Evolutionary conservation across 164 flowering plant species (phyloP).

Genomic region (Aristolochia fimbriata): DNA sequence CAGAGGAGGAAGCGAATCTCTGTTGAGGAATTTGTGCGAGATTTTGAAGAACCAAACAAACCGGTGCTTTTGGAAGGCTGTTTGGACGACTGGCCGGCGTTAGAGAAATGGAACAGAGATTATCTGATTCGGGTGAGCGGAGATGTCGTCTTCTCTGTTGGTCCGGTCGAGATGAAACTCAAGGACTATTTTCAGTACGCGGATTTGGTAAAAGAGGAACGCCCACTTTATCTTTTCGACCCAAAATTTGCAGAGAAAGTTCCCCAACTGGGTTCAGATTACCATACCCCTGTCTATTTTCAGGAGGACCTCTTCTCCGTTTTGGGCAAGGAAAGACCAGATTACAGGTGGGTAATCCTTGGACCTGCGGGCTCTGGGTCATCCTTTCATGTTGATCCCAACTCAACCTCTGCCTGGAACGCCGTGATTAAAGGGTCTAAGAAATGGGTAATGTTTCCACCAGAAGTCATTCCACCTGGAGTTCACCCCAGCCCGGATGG

Average conservation of each 20-base stretch:
- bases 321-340: conserved; percentile 87
- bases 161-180: conserved; percentile 87
- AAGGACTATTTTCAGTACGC: conserved; percentile 67
- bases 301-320: conserved; percentile 80
- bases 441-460: conserved; percentile 95
- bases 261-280: conserved; percentile 60
- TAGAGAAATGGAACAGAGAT: conserved; percentile 69
- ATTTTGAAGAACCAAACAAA: conserved; percentile 83
- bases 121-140: conserved; percentile 53
- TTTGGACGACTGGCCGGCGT: conserved; percentile 75
- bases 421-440: conserved; percentile 89
- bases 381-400: conserved; percentile 90
- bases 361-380: conserved; percentile 92
- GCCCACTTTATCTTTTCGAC: conserved; percentile 91
- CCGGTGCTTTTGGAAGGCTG: conserved; percentile 91
- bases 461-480: conserved; percentile 90
- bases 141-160: conserved; percentile 59
- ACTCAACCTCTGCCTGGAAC: conserved; percentile 99
- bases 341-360: conserved; percentile 87
- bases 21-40: conserved; percentile 59
- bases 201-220: conserved; percentile 72
- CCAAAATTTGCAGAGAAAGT: conserved; percentile 87
- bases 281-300: conserved; percentile 77
- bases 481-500: conserved; percentile 98
- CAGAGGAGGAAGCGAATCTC: conserved; percentile 55